Evolutionary conservation across 805 yeast genomes (phyloP), one percentile per base, ranked within the genome.

Genomic region (Tetrapisispora fleetii): DNA sequence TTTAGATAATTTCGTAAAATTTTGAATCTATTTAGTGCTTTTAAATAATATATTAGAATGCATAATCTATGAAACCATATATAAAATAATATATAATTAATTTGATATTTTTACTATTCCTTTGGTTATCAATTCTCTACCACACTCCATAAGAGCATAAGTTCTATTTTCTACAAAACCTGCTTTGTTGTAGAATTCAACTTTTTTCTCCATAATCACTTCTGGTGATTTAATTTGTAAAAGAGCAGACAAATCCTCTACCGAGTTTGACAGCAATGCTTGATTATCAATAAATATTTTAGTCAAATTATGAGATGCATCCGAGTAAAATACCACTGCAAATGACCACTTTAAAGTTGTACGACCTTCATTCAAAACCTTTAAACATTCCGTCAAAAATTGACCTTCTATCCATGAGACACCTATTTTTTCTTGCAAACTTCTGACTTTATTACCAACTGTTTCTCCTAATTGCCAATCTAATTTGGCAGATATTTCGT

Each of bases 341-440:
- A 86, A 90, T 0, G 96, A 80, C 97, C 98, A 93, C 69, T 88
- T 85, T 46, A 93, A 70, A 1, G 87, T 78, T 40, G 80, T 78
- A 50, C 98, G 72, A 8, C 95, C 85, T 49, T 74, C 75, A 30
- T 81, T 70, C 48, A 91, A 67, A 2, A 77, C 75, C 43, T 75
- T 73, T 38, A 85, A 80, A 37, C 91, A 80, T 47, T 85, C 91
- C 10, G 82, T 76, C 45, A 90, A 73, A 59, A 85, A 91, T 57
- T 86, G 93, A 1, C 88, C 83, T 58, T 90, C 96, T 46, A 83
- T 84, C 95, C 95, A 88, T 1, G 95, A 81, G 42, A 78, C 75
- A 1, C 81, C 80, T 22, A 74, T 72, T 13, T 70, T 70, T 50
- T 80, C 79, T 70, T 89, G 95, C 48, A 85, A 69, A 39, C 71